Evolutionary conservation across 208 protist species (phyloP).

Genomic region (Strigomonas culicis): DNA sequence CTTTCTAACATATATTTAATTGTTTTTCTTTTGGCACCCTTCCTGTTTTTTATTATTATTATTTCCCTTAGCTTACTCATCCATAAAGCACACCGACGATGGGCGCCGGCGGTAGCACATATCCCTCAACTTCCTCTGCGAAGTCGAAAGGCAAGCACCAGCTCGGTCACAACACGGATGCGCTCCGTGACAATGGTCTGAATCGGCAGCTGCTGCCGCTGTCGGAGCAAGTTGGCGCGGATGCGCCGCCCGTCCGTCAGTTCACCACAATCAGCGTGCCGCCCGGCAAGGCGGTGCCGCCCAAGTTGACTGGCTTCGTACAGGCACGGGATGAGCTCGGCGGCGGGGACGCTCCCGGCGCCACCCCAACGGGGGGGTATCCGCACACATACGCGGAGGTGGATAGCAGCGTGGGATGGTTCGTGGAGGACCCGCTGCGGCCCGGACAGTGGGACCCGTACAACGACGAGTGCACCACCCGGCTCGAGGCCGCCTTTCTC

Average conservation of each 20-base stretch:
- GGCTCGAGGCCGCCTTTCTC: conserved; percentile 62
- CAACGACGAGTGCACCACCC: conserved; percentile 30
- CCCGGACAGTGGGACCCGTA: conserved; percentile 64
- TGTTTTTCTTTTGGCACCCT: not conserved
- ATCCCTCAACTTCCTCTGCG: no score
- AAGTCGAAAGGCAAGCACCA: no score
- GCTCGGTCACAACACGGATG: no score
- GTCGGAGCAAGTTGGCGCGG: no score
- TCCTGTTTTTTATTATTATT: not conserved
- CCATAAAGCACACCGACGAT: no score
- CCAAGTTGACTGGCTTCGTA: not conserved
- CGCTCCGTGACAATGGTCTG: no score
- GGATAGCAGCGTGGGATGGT: conserved; percentile 35
- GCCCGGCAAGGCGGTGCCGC: not conserved
- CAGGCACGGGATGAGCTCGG: not conserved
- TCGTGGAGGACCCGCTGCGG: conserved; percentile 55
- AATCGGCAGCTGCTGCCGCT: no score
- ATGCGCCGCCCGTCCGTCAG: no score
- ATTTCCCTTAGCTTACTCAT: not conserved
- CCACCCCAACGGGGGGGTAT: not conserved
- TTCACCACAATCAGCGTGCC: not conserved
- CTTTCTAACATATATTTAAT: conserved; percentile 2
- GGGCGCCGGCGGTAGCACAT: no score
- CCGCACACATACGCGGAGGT: not conserved
- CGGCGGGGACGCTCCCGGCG: not conserved